A percentile compares a stretch with the other conserved stretches of the same genome.
Conservation (phyloP, 352 stramenopile species). For the Phytophthora citrophthora region DNA sequence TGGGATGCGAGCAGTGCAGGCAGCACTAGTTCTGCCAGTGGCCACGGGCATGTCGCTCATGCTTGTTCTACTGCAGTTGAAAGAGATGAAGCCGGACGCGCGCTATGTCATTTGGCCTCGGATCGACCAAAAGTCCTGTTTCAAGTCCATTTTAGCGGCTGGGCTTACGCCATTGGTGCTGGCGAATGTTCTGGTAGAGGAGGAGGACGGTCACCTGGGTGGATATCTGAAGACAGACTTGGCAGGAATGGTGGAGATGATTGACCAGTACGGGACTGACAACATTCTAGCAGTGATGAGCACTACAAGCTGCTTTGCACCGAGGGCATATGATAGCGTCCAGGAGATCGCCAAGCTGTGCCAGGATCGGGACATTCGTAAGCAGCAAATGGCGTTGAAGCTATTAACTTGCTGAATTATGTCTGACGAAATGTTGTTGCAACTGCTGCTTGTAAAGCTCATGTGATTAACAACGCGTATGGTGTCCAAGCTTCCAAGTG, state of each 20-base stretch:
- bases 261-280: constrained; percentile 68
- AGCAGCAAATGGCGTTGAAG: neutral
- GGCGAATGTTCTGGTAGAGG: constrained; percentile 62
- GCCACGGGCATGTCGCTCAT: constrained; percentile 98
- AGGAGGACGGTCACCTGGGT: constrained; percentile 51
- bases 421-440: constrained; percentile 13
- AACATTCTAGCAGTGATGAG: constrained; percentile 95
- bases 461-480: constrained; percentile 99
- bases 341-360: constrained; percentile 94
- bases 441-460: constrained; percentile 43
- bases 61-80: constrained; percentile 91
- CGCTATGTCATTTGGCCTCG: constrained; percentile 93
- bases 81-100: constrained; percentile 46
- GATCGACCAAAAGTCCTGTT: constrained; percentile 99
- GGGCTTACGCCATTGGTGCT: constrained; percentile 93
- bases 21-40: constrained; percentile 94
- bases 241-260: constrained; percentile 59
- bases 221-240: constrained; percentile 93
- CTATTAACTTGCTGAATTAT: neutral
- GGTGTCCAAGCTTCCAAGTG: constrained; percentile 96
- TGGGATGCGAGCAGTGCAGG: constrained; percentile 61
- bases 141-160: constrained; percentile 96
- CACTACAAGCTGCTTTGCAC: constrained; percentile 99
- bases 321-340: constrained; percentile 95
- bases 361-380: constrained; percentile 67